Evolutionary conservation across 305 asterid genomes (phyloP).

Genomic region (Salvia sclarea): DNA sequence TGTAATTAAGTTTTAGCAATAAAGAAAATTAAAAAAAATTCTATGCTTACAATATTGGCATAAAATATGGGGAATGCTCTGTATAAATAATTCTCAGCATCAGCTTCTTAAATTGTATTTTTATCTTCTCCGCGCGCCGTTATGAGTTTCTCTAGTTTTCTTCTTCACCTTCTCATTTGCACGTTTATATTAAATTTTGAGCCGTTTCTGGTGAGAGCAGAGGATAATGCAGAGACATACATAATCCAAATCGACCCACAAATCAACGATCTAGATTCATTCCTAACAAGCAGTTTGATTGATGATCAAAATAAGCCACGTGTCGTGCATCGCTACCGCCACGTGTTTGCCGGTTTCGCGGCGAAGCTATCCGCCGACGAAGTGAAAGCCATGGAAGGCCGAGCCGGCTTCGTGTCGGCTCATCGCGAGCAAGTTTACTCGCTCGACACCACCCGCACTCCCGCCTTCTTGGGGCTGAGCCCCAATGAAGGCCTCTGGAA

Average conservation of each 20-base stretch:
- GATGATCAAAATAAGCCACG: not conserved
- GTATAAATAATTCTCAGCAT: not conserved
- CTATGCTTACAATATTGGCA: too few relatives aligned
- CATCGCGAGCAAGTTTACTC: conserved; percentile 30
- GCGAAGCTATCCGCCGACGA: conserved; percentile 44
- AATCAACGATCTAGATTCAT: not conserved
- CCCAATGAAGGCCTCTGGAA: conserved; percentile 46
- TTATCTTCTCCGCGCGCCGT: not conserved
- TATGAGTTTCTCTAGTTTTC: too few relatives aligned
- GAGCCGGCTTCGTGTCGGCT: conserved; percentile 45
- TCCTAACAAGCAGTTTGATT: not conserved
- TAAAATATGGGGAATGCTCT: too few relatives aligned
- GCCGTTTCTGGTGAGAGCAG: too few relatives aligned
- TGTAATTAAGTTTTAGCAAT: too few relatives aligned
- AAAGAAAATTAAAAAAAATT: too few relatives aligned
- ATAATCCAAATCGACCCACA: not conserved
- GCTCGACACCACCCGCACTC: conserved; percentile 51
- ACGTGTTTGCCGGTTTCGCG: conserved; percentile 50
- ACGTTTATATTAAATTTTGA: too few relatives aligned
- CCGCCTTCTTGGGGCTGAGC: conserved; percentile 45
- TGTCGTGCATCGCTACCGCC: conserved; percentile 15
- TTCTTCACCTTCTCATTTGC: not conserved
- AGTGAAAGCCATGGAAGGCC: conserved; percentile 41
- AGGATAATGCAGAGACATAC: not conserved
- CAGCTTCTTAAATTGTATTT: not conserved